These are phyloP conservation scores for Lipomyces chichibuensis DNA, from an alignment of 805 yeast genomes.

Conservation along the genomic window DNA sequence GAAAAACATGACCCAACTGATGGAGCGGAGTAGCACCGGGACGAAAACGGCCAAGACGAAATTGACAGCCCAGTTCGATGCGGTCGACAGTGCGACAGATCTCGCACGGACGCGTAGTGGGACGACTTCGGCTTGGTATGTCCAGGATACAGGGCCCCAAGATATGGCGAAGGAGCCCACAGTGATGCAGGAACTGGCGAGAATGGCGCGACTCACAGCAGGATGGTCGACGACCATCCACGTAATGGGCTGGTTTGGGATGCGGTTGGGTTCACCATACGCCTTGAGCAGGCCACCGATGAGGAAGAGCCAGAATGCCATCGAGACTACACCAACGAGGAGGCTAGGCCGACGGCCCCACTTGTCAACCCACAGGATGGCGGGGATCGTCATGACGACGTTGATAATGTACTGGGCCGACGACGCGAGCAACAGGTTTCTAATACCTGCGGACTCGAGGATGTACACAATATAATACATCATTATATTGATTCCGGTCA, in stretches of 20 bases:
- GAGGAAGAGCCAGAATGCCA: slow-evolving; percentile 34
- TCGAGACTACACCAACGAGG: slow-evolving; percentile 7
- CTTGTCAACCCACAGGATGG: slow-evolving; percentile 64
- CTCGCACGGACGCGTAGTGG: slow-evolving; percentile 58
- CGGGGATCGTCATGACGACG: slow-evolving; percentile 79
- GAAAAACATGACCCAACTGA: slow-evolving; percentile 65
- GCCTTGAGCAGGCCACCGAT: slow-evolving; percentile 54
- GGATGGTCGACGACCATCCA: slow-evolving; percentile 40
- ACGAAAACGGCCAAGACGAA: slow-evolving; percentile 58
- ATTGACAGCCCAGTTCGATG: slow-evolving; percentile 61
- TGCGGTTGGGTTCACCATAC: slow-evolving; percentile 46
- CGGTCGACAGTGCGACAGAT: slow-evolving; percentile 56
- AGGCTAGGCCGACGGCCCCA: slow-evolving; percentile 50
- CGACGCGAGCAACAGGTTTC: slow-evolving; percentile 50
- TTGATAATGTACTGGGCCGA: slow-evolving; percentile 60
- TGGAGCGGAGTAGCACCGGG: slow-evolving; percentile 53
- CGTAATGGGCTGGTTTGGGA: slow-evolving; percentile 34
- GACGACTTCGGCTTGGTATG: slow-evolving; percentile 58
- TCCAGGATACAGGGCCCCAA: slow-evolving; percentile 76
- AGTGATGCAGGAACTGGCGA: slow-evolving; percentile 50
- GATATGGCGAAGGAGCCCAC: slow-evolving; percentile 51
- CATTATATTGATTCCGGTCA: slow-evolving; percentile 72
- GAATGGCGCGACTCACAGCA: slow-evolving; percentile 48
- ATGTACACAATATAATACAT: slow-evolving; percentile 63
- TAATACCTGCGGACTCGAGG: slow-evolving; percentile 49